phyloP scores from a whole-genome alignment of 257 asterid species.

The Nemophila menziesii region DNA sequence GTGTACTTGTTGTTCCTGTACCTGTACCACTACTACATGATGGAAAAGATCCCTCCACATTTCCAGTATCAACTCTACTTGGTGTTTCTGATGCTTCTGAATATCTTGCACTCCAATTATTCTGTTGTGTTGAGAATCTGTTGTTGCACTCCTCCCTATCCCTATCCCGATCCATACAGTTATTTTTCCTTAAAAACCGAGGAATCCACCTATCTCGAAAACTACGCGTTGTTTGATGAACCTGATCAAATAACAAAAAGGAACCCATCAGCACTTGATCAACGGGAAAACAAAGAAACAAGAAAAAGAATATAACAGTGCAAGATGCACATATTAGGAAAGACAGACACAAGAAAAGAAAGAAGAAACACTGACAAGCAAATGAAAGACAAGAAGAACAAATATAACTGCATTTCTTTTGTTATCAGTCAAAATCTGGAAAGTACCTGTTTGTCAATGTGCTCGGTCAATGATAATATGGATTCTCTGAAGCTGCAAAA shows the following conservation, averaged over 20 bases:
- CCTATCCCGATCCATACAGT: conserved; percentile 40
- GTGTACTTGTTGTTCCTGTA: too few species aligned
- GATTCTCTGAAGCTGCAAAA: conserved; percentile 35
- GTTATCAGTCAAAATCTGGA: neutral
- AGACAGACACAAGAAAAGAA: neutral
- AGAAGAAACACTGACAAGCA: neutral
- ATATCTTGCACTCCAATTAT: conserved; percentile 27
- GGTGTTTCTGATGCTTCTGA: conserved; percentile 27
- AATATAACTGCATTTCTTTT: neutral
- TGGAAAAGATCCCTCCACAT: conserved; percentile 23
- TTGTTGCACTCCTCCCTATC: conserved; percentile 38
- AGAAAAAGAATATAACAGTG: conserved; percentile 1
- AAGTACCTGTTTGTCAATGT: conserved; percentile 32
- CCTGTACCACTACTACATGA: conserved; percentile 21
- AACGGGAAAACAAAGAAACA: too few species aligned
- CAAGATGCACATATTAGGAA: too few species aligned
- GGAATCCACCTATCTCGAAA: conserved; percentile 91
- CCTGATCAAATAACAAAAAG: too few species aligned
- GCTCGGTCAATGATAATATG: conserved; percentile 36
- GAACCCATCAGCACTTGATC: too few species aligned
- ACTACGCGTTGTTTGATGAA: conserved; percentile 75
- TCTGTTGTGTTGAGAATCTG: conserved; percentile 19
- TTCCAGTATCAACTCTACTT: conserved; percentile 16
- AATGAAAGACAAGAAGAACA: neutral
- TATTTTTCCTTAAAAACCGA: conserved; percentile 39